phyloP scores from a whole-genome alignment of 768 basidiomycete genomes.

The Calocybe indica region DNA sequence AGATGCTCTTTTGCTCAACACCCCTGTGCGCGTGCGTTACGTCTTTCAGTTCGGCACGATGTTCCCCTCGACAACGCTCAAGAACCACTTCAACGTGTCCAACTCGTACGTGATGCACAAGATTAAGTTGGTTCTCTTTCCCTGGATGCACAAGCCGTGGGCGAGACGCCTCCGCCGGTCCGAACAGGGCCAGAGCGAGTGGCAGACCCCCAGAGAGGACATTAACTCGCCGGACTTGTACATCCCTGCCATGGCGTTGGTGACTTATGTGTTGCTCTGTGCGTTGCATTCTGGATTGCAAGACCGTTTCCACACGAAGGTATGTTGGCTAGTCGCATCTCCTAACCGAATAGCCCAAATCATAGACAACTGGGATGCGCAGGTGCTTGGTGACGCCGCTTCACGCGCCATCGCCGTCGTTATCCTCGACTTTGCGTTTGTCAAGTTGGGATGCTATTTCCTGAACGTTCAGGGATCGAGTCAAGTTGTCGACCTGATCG shows the following conservation, averaged over 20 bases:
- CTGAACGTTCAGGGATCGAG: conserved; percentile 74
- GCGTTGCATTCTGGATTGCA: conserved; percentile 82
- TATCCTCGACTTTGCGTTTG: conserved; percentile 81
- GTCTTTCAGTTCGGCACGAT: conserved; percentile 3
- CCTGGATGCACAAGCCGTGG: conserved; percentile 92
- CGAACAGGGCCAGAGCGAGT: conserved; percentile 63
- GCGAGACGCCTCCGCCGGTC: conserved; percentile 59
- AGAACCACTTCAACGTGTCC: conserved; percentile 75
- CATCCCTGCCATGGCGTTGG: conserved; percentile 95
- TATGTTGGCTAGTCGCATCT: conserved; percentile 5
- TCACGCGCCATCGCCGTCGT: conserved; percentile 82
- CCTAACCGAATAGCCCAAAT: neutral
- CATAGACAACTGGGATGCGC: neutral
- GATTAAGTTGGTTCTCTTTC: conserved; percentile 83
- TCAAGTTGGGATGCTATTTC: conserved; percentile 90
- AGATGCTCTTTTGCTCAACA: neutral
- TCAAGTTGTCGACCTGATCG: conserved; percentile 77
- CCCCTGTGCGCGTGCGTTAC: no score
- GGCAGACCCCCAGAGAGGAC: conserved; percentile 87
- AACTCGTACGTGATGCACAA: conserved; percentile 94
- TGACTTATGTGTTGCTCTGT: conserved; percentile 89
- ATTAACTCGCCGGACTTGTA: conserved; percentile 96
- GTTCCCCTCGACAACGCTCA: conserved; percentile 10
- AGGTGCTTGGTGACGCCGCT: conserved; percentile 77
- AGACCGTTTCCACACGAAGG: conserved; percentile 77